Percentiles rank a stretch among this genome's conserved stretches.
Evolutionary conservation across 2,329 filamentous ascomycete genomes (phyloP).

Genomic region (Claviceps pazoutovae): DNA sequence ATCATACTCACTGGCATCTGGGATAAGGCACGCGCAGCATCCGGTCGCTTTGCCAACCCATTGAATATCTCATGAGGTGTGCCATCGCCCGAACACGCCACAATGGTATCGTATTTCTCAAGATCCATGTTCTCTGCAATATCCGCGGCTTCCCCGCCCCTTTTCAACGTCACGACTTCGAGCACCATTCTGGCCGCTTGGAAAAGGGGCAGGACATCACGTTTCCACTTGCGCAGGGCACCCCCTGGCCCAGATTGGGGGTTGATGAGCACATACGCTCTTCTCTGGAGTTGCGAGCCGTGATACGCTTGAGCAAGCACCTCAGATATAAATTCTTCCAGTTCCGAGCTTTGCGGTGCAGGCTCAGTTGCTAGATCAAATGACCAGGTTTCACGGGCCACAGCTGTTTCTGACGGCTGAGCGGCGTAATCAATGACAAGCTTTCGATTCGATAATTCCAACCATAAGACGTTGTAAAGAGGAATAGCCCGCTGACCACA

Average conservation of each 20-base stretch:
- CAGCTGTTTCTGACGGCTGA: constrained; percentile 40
- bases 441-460: constrained; percentile 44
- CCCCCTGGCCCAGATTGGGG: constrained; percentile 75
- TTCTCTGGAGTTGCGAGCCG: constrained; percentile 51
- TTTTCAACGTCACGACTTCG: constrained; percentile 57
- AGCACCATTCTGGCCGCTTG: constrained; percentile 65
- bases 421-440: constrained; percentile 63
- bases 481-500: constrained; percentile 37
- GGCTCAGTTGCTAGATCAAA: constrained; percentile 26
- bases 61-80: constrained; percentile 92
- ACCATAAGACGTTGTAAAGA: constrained; percentile 77
- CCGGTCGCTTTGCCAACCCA: constrained; percentile 61
- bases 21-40: constrained; percentile 60
- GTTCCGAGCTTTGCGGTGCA: constrained; percentile 20
- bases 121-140: constrained; percentile 65
- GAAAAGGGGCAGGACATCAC: constrained; percentile 68
- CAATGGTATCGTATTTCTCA: constrained; percentile 68
- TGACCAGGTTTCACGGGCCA: constrained; percentile 46
- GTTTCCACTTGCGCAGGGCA: constrained; percentile 59
- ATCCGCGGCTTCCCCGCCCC: constrained; percentile 63
- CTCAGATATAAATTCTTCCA: constrained; percentile 47
- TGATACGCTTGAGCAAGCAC: constrained; percentile 61
- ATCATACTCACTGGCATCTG: constrained; percentile 75
- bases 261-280: constrained; percentile 81
- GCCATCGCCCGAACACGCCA: constrained; percentile 85